phyloP scores from a whole-genome alignment of 2,329 filamentous ascomycete genomes.

The Anthostomella pinea region DNA sequence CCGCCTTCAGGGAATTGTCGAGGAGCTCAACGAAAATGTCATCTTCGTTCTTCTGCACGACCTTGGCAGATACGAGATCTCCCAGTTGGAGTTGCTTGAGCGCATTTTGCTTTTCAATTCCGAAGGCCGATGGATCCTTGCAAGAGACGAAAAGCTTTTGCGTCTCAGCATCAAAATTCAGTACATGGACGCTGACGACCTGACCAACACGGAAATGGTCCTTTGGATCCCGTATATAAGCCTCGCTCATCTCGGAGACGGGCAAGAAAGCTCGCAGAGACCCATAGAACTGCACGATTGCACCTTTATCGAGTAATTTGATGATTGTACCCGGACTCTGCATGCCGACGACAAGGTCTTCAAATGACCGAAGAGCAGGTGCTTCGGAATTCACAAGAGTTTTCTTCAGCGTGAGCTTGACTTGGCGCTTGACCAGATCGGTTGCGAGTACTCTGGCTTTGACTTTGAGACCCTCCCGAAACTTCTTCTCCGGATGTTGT shows the following conservation, averaged over 20 bases:
- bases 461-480: slow-evolving; percentile 79
- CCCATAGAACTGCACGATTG: slow-evolving; percentile 90
- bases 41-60: slow-evolving; percentile 77
- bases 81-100: slow-evolving; percentile 73
- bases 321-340: slow-evolving; percentile 85
- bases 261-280: slow-evolving; percentile 81
- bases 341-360: slow-evolving; percentile 69
- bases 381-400: slow-evolving; percentile 86
- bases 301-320: slow-evolving; percentile 74
- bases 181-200: slow-evolving; percentile 85
- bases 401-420: slow-evolving; percentile 92
- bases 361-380: slow-evolving; percentile 73
- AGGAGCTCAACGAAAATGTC: slow-evolving; percentile 74
- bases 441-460: slow-evolving; percentile 83
- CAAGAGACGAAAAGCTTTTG: slow-evolving; percentile 83
- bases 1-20: slow-evolving; percentile 71
- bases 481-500: slow-evolving; percentile 94
- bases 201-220: slow-evolving; percentile 90
- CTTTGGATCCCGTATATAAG: slow-evolving; percentile 83
- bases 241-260: slow-evolving; percentile 96
- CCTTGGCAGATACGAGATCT: slow-evolving; percentile 71
- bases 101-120: slow-evolving; percentile 70
- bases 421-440: slow-evolving; percentile 69
- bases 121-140: slow-evolving; percentile 80
- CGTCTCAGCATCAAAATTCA: slow-evolving; percentile 71